These are phyloP conservation scores for Suillus occidentalis DNA, from an alignment of 768 basidiomycete genomes.

Conservation along the genomic window DNA sequence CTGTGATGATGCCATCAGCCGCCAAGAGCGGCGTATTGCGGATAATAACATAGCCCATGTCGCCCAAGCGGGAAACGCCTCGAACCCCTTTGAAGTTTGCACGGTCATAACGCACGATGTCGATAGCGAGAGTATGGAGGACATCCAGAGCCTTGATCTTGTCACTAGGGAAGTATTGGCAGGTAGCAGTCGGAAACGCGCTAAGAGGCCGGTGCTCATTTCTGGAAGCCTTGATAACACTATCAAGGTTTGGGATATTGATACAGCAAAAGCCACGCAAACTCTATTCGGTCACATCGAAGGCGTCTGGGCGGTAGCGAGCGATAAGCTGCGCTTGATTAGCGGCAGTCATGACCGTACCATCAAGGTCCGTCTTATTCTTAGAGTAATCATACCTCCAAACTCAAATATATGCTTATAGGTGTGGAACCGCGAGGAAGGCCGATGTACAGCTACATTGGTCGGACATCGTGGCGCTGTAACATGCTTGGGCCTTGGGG, in stretches of 20 bases:
- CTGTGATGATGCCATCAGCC: conserved; percentile 25
- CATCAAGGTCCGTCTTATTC: conserved; percentile 72
- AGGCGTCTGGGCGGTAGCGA: conserved; percentile 95
- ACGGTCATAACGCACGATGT: conserved; percentile 32
- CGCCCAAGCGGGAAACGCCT: conserved; percentile 15
- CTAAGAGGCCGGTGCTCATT: conserved; percentile 72
- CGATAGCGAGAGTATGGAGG: conserved; percentile 15
- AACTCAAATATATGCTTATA: conserved; percentile 25
- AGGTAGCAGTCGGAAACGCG: conserved; percentile 17
- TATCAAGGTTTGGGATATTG: conserved; percentile 94
- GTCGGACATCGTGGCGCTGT: conserved; percentile 95
- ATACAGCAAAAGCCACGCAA: conserved; percentile 69
- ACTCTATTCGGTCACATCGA: conserved; percentile 98
- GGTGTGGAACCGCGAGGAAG: conserved; percentile 95
- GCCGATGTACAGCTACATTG: conserved; percentile 82
- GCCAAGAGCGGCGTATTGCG: conserved; percentile 10
- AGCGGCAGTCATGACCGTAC: conserved; percentile 95
- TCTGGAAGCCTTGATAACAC: conserved; percentile 95
- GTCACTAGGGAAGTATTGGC: conserved; percentile 5
- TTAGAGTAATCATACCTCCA: conserved; percentile 2
- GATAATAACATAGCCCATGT: conserved; percentile 20
- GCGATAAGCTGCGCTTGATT: conserved; percentile 87
- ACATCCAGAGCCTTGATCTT: conserved; percentile 11
- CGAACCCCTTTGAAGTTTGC: conserved; percentile 22
- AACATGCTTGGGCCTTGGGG: conserved; percentile 84